A percentile compares a stretch with the other conserved stretches of the same genome.
phyloP scores from a whole-genome alignment of 2,329 filamentous ascomycete genomes.

The Stagonosporopsis tanaceti region DNA sequence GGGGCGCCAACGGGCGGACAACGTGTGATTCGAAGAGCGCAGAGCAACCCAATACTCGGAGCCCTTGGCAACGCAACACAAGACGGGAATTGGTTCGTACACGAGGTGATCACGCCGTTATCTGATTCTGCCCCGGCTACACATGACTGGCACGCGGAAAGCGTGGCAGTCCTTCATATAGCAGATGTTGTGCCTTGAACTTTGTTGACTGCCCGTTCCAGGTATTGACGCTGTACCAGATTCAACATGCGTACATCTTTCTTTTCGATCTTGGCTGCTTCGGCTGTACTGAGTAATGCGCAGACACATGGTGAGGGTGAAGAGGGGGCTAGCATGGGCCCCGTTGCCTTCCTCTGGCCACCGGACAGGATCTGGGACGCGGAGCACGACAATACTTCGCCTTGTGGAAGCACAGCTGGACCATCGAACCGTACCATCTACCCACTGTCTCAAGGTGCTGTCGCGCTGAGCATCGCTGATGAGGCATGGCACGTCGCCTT shows the following conservation, averaged over 20 bases:
- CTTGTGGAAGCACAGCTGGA: constrained; percentile 63
- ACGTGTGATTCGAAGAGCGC: constrained; percentile 17
- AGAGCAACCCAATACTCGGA: constrained; percentile 21
- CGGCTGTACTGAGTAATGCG: constrained; percentile 15
- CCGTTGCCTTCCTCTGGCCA: constrained; percentile 69
- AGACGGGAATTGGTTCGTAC: constrained; percentile 12
- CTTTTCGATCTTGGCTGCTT: constrained; percentile 6
- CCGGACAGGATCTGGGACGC: constrained; percentile 64
- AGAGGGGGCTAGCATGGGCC: constrained; percentile 57
- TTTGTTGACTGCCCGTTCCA: background rate
- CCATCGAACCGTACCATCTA: constrained; percentile 63
- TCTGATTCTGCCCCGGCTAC: constrained; percentile 14
- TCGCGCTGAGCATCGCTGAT: constrained; percentile 65
- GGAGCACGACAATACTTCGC: constrained; percentile 63
- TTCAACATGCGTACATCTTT: constrained; percentile 17
- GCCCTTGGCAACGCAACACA: constrained; percentile 26
- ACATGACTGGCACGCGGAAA: constrained; percentile 1
- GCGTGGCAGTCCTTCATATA: constrained; percentile 14
- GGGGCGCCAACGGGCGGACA: background rate
- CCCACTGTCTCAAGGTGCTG: constrained; percentile 63
- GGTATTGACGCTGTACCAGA: background rate
- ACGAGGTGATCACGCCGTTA: constrained; percentile 15
- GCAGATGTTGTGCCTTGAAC: background rate
- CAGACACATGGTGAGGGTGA: constrained; percentile 40
- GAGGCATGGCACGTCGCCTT: constrained; percentile 64